Percentiles rank a stretch among this genome's conserved stretches.
phyloP scores from a whole-genome alignment of 2,329 filamentous ascomycete species.

The Dactylellina leptospora region DNA sequence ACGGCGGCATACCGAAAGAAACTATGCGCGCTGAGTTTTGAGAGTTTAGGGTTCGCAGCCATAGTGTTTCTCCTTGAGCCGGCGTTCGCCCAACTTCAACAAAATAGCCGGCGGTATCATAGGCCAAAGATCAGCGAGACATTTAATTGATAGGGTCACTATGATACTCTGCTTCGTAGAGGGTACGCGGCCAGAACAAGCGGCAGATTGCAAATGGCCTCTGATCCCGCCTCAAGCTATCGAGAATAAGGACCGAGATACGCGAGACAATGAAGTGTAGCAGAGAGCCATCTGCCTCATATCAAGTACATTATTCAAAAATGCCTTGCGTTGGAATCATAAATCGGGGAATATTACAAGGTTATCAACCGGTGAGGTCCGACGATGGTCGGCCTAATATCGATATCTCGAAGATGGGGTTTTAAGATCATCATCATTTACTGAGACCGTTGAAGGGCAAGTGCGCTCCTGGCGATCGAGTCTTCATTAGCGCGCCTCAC shows the following conservation, averaged over 20 bases:
- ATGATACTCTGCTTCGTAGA: slow-evolving; percentile 6
- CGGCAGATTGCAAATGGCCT: neutral
- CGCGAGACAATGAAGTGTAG: slow-evolving; percentile 22
- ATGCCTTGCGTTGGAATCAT: neutral
- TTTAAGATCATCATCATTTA: slow-evolving; percentile 26
- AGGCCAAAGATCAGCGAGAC: slow-evolving; percentile 8
- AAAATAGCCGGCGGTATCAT: slow-evolving; percentile 1
- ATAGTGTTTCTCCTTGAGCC: slow-evolving; percentile 38
- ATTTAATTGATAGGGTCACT: slow-evolving; percentile 15
- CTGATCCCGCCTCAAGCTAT: slow-evolving; percentile 3
- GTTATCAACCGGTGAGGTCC: neutral
- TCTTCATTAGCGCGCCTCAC: slow-evolving; percentile 5
- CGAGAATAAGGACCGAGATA: slow-evolving; percentile 36
- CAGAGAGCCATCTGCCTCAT: slow-evolving; percentile 2
- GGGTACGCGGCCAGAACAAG: slow-evolving; percentile 3
- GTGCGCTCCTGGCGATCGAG: slow-evolving; percentile 37
- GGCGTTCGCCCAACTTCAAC: neutral
- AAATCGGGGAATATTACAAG: neutral
- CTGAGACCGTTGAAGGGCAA: slow-evolving; percentile 14
- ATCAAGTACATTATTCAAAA: neutral
- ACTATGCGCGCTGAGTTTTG: slow-evolving; percentile 10
- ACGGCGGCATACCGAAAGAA: slow-evolving; percentile 7
- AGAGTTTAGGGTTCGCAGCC: slow-evolving; percentile 32
- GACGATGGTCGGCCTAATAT: slow-evolving; percentile 6
- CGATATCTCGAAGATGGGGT: neutral